Percentiles rank a stretch among this genome's conserved stretches.
phyloP scores from a whole-genome alignment of 2,329 filamentous ascomycete species.

The Aureobasidium sp. region DNA sequence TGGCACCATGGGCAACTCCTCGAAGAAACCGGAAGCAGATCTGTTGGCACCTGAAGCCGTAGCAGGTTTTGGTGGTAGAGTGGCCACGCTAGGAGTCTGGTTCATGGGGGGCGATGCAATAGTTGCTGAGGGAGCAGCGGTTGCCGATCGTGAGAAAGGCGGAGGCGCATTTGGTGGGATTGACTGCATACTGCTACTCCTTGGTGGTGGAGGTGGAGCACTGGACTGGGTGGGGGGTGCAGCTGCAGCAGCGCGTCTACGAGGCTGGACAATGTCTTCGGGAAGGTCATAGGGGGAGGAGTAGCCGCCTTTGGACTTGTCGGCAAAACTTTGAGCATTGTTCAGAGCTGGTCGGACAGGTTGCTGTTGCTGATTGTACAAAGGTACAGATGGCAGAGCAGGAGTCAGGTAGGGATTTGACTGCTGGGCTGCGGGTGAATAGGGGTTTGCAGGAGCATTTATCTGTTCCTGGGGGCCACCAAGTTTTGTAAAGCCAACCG shows the following conservation, averaged over 20 bases:
- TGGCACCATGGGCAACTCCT: conserved; percentile 36
- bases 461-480: conserved; percentile 5
- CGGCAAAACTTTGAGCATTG: conserved; percentile 66
- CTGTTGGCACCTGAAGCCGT: conserved; percentile 17
- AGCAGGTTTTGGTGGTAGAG: conserved; percentile 17
- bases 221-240: conserved; percentile 26
- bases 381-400: background rate
- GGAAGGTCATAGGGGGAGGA: conserved; percentile 91
- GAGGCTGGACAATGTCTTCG: conserved; percentile 70
- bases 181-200: conserved; percentile 47
- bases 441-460: conserved; percentile 1
- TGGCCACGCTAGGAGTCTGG: conserved; percentile 20
- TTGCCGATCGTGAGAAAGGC: conserved; percentile 12
- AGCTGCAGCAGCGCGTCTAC: conserved; percentile 43
- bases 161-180: conserved; percentile 28
- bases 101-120: conserved; percentile 30
- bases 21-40: conserved; percentile 37
- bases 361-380: conserved; percentile 9
- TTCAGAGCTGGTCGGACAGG: conserved; percentile 2
- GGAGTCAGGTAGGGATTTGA: conserved; percentile 28
- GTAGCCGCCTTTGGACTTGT: conserved; percentile 87
- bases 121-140: conserved; percentile 25
- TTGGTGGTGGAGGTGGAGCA: conserved; percentile 44
- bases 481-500: conserved; percentile 7
- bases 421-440: conserved; percentile 18